Base-by-base conservation (phyloP, 129 eudicot species). In the Kitagawia praeruptora region DNA sequence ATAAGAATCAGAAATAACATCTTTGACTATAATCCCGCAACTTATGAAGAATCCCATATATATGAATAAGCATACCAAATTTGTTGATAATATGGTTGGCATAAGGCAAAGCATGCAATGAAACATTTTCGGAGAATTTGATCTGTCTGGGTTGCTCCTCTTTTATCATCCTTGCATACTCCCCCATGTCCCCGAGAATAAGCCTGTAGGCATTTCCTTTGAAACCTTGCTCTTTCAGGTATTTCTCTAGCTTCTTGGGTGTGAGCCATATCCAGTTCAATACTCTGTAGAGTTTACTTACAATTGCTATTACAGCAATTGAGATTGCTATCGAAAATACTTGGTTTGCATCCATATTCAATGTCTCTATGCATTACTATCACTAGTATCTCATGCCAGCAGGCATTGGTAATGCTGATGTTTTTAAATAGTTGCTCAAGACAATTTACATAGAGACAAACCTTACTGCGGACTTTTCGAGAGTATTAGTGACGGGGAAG, bases 161-260 rank as follows among this genome's bases (percentile, higher is more conserved):
- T 14, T 58, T 61, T 12, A 28, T 78, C 49, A 63, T n/a, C 3
- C 37, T 23, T 23, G 74, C 53, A 58, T 38, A 56, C 71, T 79
- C 74, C 63, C 47, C 48, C 53, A 72, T 45, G 53, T 70, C 45
- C 74, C 74, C 74, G 41, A 16, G 12, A 70, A 70, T 4, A 6
- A 80, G 58, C 40, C 49, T 71, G 78, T 80, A 80, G 14, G 78
- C 42, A 40, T 46, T 80, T 14, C 82, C 78, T 10, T 54, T 37
- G 53, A 70, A 39, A 14, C 82, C 78, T 71, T 80, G 77, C 37
- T 80, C 77, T 14, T 76, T 80, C 13, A 80, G 72, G 51, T 18
- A 28, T 48, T 21, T 72, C 78, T 80, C 82, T 6, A 70, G 51
- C 53, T 31, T 69, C 77, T 49, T 79, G 7, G 82, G 77, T 70